phyloP scores from a whole-genome alignment of 1,139 yeast species.

The Geotrichum australiense region DNA sequence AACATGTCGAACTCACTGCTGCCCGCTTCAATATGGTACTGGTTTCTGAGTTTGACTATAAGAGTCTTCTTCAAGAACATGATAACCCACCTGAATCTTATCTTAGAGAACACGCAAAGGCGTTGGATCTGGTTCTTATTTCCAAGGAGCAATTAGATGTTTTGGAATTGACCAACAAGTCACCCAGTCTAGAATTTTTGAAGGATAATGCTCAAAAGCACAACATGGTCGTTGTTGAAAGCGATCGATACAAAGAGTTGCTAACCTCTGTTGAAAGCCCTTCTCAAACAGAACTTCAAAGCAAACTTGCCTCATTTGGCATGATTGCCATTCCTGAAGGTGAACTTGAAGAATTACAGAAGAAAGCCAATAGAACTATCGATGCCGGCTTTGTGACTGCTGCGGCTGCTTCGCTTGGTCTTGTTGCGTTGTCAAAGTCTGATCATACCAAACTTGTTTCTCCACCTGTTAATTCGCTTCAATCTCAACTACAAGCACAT shows the following conservation, averaged over 20 bases:
- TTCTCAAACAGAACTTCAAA: slow-evolving; percentile 36
- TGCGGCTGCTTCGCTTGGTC: slow-evolving; percentile 28
- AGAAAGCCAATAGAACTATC: slow-evolving; percentile 28
- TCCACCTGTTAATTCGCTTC: slow-evolving; percentile 28
- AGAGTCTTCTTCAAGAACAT: slow-evolving; percentile 19
- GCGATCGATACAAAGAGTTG: slow-evolving; percentile 24
- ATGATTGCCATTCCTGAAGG: slow-evolving; percentile 20
- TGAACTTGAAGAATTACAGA: slow-evolving; percentile 30
- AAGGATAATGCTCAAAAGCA: slow-evolving; percentile 19
- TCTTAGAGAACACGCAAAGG: slow-evolving; percentile 21
- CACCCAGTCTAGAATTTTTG: too few species aligned
- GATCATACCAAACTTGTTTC: slow-evolving; percentile 12
- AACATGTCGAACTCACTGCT: slow-evolving; percentile 30
- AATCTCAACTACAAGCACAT: slow-evolving; percentile 8
- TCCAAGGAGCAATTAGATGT: slow-evolving; percentile 4
- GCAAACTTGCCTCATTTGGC: slow-evolving; percentile 30
- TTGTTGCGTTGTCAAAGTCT: slow-evolving; percentile 11
- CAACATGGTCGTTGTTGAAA: slow-evolving; percentile 10
- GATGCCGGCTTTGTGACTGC: slow-evolving; percentile 26
- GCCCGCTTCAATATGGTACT: slow-evolving; percentile 24
- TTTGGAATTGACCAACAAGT: slow-evolving; percentile 7
- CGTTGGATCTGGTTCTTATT: slow-evolving; percentile 12
- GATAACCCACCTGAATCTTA: slow-evolving; percentile 30
- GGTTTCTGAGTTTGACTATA: slow-evolving; percentile 25
- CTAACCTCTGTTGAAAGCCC: slow-evolving; percentile 25